Base-by-base conservation (phyloP, 1,139 yeast species). In the Candida sp. region DNA sequence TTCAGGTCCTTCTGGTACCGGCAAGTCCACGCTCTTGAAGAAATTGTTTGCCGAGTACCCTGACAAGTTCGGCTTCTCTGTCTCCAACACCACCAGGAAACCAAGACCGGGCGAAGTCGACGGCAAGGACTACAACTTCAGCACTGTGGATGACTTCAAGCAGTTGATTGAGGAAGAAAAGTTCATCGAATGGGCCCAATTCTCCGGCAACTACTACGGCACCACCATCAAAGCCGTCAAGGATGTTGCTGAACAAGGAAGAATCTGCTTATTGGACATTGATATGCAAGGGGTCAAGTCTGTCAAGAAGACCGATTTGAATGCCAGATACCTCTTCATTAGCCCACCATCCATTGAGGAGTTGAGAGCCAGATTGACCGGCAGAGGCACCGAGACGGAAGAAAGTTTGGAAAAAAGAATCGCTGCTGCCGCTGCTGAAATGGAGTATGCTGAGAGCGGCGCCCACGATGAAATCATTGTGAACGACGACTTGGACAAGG, bases 281-380 rank as follows among this genome's bases (percentile, higher is more conserved):
- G 99, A 94, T 80, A 92, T 93, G 97, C 98, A 96, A 75, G 99
- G 99, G 57, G 99, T 94, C 61, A 87, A 89, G 75, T 81, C 91
- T 12, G 97, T 94, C 59, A 96, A 96, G 75, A 74, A 80, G 49
- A 85, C 97, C 17, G 84, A 84, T 59, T 79, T 94, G 63, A 84
- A 90, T 63, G 98, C 99, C 44, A 81, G 93, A 67, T 94, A 74
- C 70, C 74, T 96, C 60, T 94, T 96, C 66, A 69, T 94, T 58
- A 88, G 97, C 46, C 99, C 99, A 42, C 99, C 99, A 26, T 86
- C 96, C 33, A 75, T 92, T 60, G 97, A 89, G 49, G 83, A 78
- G 51, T 82, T 94, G 63, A 83, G 83, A 65, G 69, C 73, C 53
- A 85, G 99, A 71, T 83, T 96, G 63, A 81, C 79, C 49, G 88